These are phyloP conservation scores for Singerocomus rubriflavus DNA, from an alignment of 1,284 basidiomycete species.

Conservation along the genomic window DNA sequence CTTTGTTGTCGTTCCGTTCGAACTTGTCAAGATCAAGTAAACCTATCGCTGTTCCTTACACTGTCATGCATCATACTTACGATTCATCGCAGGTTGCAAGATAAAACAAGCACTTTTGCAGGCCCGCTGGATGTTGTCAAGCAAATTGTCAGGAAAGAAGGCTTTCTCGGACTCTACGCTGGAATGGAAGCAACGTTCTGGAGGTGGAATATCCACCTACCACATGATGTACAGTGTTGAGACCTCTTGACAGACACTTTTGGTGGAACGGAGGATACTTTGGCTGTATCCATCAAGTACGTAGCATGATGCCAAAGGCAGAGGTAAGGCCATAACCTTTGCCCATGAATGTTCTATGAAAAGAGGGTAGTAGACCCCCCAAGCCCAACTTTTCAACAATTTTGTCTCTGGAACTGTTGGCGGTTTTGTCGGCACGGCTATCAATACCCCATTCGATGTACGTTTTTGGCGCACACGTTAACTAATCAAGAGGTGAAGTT, in stretches of 20 bases:
- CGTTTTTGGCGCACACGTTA: conserved; percentile 19
- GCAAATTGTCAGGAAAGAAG: conserved; percentile 74
- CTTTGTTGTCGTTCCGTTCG: conserved; percentile 91
- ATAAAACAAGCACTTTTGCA: conserved; percentile 83
- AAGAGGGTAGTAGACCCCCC: conserved; percentile 49
- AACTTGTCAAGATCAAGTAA: conserved; percentile 93
- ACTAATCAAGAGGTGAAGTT: neutral
- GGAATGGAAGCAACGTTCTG: conserved; percentile 97
- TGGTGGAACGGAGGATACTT: conserved; percentile 97
- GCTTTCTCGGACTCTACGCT: conserved; percentile 81
- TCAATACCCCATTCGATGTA: conserved; percentile 79
- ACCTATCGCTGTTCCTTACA: conserved; percentile 6
- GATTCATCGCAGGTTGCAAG: conserved; percentile 66
- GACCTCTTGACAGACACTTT: conserved; percentile 53
- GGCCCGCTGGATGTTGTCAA: conserved; percentile 91
- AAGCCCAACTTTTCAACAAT: conserved; percentile 83
- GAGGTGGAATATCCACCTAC: conserved; percentile 49
- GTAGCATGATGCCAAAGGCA: conserved; percentile 77
- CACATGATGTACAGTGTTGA: neutral
- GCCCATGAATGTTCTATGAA: neutral
- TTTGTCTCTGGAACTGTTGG: conserved; percentile 89
- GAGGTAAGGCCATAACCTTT: conserved; percentile 46
- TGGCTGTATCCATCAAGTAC: conserved; percentile 86
- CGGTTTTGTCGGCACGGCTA: conserved; percentile 81
- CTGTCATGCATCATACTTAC: conserved; percentile 6